Evolutionary conservation across 768 basidiomycete genomes (phyloP), one percentile per base, ranked within the genome.

Genomic region (Neoboletus magnificus): DNA sequence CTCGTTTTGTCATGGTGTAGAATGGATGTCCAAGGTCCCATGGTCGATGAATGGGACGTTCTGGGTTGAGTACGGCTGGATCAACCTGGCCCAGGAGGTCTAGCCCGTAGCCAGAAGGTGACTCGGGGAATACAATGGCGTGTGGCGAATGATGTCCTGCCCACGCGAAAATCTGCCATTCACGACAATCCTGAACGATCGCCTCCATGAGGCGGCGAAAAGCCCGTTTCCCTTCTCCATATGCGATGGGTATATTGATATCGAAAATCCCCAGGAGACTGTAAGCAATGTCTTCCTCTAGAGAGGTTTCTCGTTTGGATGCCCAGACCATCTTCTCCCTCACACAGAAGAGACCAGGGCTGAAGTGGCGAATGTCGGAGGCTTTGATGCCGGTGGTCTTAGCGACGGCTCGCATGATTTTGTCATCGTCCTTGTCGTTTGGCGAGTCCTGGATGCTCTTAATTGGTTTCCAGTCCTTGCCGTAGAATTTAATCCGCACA

Each of bases 251-350:
- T 22, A 57, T 48, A 7, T 35, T 57, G 35, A 55, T 48, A 35
- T 57, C 56, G 29, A 57, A 57, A 16, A 57, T 55, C 1, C 56
- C 56, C 5, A 55, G 9, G 27, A 57, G 56, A 13, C 30, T 55
- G 32, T 57, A 55, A 4, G 56, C 53, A 1, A 39, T 8, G 18
- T 57, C 56, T 37, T 55, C 53, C 12, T 39, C 47, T n/a, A 55
- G 27, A 0, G 46, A 43, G 4, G 52, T 55, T 20, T 43, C 33
- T 20, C 56, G 55, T 18, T 29, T 54, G 20, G 55, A 54, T 3
- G 56, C 56, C 46, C 56, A 57, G 20, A 55, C 46, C 56, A 55
- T 57, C 52, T 55, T 57, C 18, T 57, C 56, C 20, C 45, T 12
- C 16, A 57, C 56, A 5, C 43, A 25, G 33, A 55, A 45, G 20